phyloP scores from a whole-genome alignment of 768 basidiomycete species.

The Russula abietina region DNA sequence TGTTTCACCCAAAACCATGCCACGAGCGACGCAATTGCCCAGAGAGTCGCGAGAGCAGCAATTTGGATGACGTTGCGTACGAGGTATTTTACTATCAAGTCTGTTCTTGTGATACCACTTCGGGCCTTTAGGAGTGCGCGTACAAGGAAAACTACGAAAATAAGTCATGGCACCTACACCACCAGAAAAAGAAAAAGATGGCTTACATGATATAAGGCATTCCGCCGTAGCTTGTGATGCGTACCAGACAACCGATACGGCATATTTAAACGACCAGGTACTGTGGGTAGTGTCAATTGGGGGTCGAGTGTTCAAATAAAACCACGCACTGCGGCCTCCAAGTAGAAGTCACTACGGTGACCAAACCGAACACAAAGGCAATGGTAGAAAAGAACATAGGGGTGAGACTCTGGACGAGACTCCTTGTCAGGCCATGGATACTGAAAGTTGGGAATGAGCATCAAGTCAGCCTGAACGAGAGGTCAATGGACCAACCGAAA shows the following conservation, averaged over 20 bases:
- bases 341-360: background rate
- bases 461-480: background rate
- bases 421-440: background rate
- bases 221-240: background rate
- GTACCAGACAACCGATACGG: background rate
- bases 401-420: background rate
- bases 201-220: conserved; percentile 1
- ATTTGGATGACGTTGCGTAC: conserved; percentile 2
- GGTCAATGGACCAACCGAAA: background rate
- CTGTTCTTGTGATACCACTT: background rate
- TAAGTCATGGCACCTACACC: background rate
- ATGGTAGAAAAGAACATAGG: background rate
- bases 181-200: background rate
- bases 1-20: background rate
- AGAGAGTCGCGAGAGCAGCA: background rate
- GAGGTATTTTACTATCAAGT: background rate
- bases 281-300: background rate
- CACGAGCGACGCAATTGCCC: background rate
- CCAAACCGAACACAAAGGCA: background rate
- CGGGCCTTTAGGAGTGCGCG: conserved; percentile 4
- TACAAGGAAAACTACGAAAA: background rate
- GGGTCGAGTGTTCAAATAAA: background rate
- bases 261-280: background rate
- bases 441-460: background rate
- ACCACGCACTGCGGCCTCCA: background rate